A percentile compares a stretch with the other conserved stretches of the same genome.
These are phyloP conservation scores for Papiliotrema fonsecae DNA, from an alignment of 1,284 basidiomycete species.

Conservation along the genomic window DNA sequence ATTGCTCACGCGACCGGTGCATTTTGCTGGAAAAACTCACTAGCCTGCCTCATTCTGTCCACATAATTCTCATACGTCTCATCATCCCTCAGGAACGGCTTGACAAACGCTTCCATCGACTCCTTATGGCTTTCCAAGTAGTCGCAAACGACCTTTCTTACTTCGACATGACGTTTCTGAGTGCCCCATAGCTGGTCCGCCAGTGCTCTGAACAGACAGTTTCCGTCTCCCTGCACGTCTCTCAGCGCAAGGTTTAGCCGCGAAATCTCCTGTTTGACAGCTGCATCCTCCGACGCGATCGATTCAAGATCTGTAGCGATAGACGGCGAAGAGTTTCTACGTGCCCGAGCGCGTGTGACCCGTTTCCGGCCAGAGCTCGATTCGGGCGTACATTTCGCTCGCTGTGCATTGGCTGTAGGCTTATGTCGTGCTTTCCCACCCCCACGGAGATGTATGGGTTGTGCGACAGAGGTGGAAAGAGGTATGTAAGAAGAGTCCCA, in stretches of 20 bases:
- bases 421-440: neutral
- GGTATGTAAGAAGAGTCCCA: too few relatives aligned
- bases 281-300: constrained; percentile 21
- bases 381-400: neutral
- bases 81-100: constrained; percentile 31
- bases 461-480: too few relatives aligned
- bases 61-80: constrained; percentile 39
- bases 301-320: constrained; percentile 17
- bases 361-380: neutral
- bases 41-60: constrained; percentile 31
- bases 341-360: constrained; percentile 6
- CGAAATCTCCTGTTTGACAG: constrained; percentile 21
- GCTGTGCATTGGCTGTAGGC: neutral
- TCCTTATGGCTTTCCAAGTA: constrained; percentile 31
- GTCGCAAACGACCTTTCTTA: constrained; percentile 39
- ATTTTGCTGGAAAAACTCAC: constrained; percentile 17
- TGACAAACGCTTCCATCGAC: constrained; percentile 32
- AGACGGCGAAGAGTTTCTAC: constrained; percentile 4
- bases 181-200: constrained; percentile 41
- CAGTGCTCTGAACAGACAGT: constrained; percentile 40
- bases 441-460: neutral
- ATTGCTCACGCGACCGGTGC: neutral
- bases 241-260: constrained; percentile 31
- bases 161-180: constrained; percentile 33
- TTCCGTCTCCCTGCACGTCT: constrained; percentile 43